phyloP scores from a whole-genome alignment of 495 filamentous ascomycete species.

The Sabuloglossum arenarium region DNA sequence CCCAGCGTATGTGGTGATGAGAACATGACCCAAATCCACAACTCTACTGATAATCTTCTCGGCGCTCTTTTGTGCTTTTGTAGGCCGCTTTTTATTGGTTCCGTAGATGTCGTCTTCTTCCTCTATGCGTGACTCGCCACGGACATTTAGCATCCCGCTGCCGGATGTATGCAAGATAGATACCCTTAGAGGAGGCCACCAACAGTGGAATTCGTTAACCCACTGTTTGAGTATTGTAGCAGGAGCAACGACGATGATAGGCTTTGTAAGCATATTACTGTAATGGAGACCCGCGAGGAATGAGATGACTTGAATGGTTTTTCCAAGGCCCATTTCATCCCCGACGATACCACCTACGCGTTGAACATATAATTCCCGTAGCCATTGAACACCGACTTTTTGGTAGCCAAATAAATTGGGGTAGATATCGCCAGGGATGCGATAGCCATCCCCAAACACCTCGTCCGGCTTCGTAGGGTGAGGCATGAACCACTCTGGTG shows the following conservation, averaged over 20 bases:
- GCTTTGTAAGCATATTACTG: conserved; percentile 62
- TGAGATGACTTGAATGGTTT: conserved; percentile 85
- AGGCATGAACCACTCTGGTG: conserved; percentile 65
- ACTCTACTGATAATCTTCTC: conserved; percentile 66
- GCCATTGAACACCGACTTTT: conserved; percentile 86
- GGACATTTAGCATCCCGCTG: conserved; percentile 79
- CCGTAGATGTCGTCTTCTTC: conserved; percentile 24
- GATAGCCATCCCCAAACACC: conserved; percentile 49
- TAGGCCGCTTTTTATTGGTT: conserved; percentile 19
- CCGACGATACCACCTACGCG: conserved; percentile 85
- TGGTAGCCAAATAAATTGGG: conserved; percentile 87
- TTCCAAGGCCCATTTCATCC: conserved; percentile 95
- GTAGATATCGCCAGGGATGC: conserved; percentile 76
- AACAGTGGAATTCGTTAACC: conserved; percentile 94
- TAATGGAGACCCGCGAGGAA: conserved; percentile 84
- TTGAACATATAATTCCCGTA: conserved; percentile 81
- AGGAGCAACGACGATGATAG: conserved; percentile 74
- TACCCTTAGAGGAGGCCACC: conserved; percentile 91
- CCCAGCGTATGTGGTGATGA: conserved; percentile 88
- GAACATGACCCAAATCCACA: conserved; percentile 67
- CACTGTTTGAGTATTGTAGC: conserved; percentile 91
- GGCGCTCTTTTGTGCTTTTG: conserved; percentile 31
- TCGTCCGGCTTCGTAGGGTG: conserved; percentile 63
- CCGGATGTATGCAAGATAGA: conserved; percentile 89
- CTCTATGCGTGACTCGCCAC: conserved; percentile 38